A percentile compares a stretch with the other conserved stretches of the same genome.
Conservation (phyloP, 352 stramenopile genomes). For the Globisporangium middletonii region DNA sequence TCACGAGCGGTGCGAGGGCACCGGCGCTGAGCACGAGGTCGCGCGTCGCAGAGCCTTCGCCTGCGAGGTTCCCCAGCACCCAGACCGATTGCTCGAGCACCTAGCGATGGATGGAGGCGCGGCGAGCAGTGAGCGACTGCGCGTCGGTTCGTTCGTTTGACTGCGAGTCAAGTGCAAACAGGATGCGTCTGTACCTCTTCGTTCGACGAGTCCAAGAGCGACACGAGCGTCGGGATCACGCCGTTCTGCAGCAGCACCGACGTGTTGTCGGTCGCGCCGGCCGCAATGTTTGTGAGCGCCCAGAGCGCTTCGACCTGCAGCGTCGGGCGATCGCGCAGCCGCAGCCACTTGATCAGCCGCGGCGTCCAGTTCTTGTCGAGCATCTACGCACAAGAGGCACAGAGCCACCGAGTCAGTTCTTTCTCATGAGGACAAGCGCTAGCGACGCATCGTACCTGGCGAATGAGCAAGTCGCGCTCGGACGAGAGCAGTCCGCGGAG, state of each 20-base stretch:
- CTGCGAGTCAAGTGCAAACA: too few relatives aligned
- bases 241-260: slow-evolving; percentile 90
- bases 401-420: not conserved
- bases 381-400: slow-evolving; percentile 34
- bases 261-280: slow-evolving; percentile 88
- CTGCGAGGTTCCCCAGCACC: slow-evolving; percentile 90
- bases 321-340: slow-evolving; percentile 67
- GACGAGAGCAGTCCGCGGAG: slow-evolving; percentile 79
- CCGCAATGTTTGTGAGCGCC: slow-evolving; percentile 94
- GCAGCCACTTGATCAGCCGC: slow-evolving; percentile 81
- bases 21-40: slow-evolving; percentile 86
- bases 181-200: slow-evolving; percentile 61
- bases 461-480: slow-evolving; percentile 80
- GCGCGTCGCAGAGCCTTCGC: slow-evolving; percentile 82
- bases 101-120: slow-evolving; percentile 17
- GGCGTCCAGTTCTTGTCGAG: slow-evolving; percentile 88
- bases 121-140: not conserved
- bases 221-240: slow-evolving; percentile 89
- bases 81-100: slow-evolving; percentile 91
- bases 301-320: slow-evolving; percentile 92
- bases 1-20: slow-evolving; percentile 79
- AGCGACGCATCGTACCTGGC: slow-evolving; percentile 39
- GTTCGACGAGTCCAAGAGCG: slow-evolving; percentile 86
- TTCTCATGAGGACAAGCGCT: not conserved
- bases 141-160: too few relatives aligned